Evolutionary conservation across 2,329 filamentous ascomycete genomes (phyloP).

Genomic region (Macrophomina phaseolina): DNA sequence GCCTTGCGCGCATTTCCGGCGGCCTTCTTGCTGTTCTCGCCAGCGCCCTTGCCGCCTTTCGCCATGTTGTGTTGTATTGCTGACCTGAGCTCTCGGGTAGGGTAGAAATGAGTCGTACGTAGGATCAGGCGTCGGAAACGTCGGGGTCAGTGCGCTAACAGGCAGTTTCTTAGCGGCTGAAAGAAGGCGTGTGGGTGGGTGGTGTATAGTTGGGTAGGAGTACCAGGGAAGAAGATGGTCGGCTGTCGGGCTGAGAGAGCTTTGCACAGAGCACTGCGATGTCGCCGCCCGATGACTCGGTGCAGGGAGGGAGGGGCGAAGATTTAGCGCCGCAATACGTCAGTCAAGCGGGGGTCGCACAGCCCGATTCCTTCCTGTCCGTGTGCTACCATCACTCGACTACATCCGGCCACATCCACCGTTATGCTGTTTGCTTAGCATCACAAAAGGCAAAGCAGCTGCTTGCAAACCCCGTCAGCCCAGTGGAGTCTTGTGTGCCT

Average conservation of each 20-base stretch:
- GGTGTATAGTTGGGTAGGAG: conserved; percentile 4
- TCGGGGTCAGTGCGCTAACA: not conserved
- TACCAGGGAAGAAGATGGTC: not conserved
- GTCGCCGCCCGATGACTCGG: conserved; percentile 25
- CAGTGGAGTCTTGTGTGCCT: too few relatives aligned
- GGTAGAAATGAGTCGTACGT: not conserved
- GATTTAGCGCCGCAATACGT: conserved; percentile 7
- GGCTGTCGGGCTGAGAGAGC: conserved; percentile 23
- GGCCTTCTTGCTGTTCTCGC: conserved; percentile 86
- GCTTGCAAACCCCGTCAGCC: not conserved
- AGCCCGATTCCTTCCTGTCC: not conserved
- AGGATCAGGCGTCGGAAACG: conserved; percentile 12
- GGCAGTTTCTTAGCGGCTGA: not conserved
- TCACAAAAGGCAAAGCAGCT: not conserved
- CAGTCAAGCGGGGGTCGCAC: conserved; percentile 21
- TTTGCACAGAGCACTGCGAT: conserved; percentile 13
- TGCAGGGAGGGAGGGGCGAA: conserved; percentile 5
- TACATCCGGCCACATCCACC: not conserved
- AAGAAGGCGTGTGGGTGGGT: conserved; percentile 4
- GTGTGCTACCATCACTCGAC: not conserved
- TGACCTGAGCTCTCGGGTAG: not conserved
- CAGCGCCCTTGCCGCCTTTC: conserved; percentile 54
- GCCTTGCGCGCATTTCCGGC: conserved; percentile 92
- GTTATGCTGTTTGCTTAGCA: not conserved
- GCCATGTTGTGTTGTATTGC: conserved; percentile 60